Evolutionary conservation across 2,329 filamentous ascomycete genomes (phyloP).

Genomic region (Elsinoe fawcettii): DNA sequence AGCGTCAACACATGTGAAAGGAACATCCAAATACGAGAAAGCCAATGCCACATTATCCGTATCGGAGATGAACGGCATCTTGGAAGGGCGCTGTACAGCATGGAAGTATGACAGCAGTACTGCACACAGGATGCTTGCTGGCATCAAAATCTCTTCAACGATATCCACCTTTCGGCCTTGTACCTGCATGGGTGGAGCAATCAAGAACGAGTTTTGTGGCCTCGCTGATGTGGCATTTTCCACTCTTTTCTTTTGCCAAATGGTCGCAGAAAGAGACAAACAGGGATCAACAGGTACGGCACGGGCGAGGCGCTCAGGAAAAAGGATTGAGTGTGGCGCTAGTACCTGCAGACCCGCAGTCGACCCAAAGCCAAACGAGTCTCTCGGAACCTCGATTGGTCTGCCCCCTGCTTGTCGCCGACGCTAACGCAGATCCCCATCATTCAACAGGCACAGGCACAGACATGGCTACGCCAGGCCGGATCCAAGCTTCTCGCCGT

Average conservation of each 20-base stretch:
- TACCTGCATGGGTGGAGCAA: not conserved
- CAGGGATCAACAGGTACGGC: slow-evolving; percentile 10
- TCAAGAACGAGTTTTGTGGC: not conserved
- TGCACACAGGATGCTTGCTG: not conserved
- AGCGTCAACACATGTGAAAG: slow-evolving; percentile 1
- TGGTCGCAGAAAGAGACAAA: not conserved
- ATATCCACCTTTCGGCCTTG: slow-evolving; percentile 3
- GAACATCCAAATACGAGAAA: slow-evolving; percentile 5
- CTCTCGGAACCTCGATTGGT: not conserved
- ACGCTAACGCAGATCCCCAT: slow-evolving; percentile 1
- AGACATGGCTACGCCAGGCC: slow-evolving; percentile 2
- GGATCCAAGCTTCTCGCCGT: not conserved
- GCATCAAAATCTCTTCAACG: not conserved
- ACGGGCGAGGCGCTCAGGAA: not conserved
- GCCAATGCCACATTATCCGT: not conserved
- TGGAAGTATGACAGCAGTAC: too few species aligned
- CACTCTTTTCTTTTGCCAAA: not conserved
- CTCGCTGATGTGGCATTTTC: slow-evolving; percentile 7
- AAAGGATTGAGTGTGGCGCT: slow-evolving; percentile 8
- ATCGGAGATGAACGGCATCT: slow-evolving; percentile 8
- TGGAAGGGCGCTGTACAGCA: too few species aligned
- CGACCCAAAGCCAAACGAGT: not conserved
- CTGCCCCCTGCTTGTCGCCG: not conserved
- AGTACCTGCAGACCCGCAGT: slow-evolving; percentile 8
- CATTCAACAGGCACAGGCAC: slow-evolving; percentile 11